Evolutionary conservation across 495 filamentous ascomycete genomes (phyloP), one percentile per base, ranked within the genome.

Genomic region (Aspergillus incahuasiensis): DNA sequence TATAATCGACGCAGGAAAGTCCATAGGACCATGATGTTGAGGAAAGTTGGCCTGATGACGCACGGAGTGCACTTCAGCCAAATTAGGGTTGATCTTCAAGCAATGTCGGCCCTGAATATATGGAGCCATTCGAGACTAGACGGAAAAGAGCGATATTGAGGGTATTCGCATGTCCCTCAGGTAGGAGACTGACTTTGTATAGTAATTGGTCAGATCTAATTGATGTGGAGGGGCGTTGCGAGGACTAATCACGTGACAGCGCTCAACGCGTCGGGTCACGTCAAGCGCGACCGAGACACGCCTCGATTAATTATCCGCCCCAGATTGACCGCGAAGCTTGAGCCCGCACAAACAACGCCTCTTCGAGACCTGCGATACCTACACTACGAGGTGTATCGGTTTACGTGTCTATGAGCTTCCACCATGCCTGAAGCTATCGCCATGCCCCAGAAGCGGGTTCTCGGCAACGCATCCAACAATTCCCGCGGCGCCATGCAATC

Each of bases 401-500:
- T 32, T 32, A 13, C 12, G n/a, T 6, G 12, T 51, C 19, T 55
- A 62, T 64, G 58, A 61, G 32, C 52, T 24, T 35, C 34, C 53
- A 69, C 30, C 39, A 85, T 84, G 82, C 66, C 78, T 55, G 76
- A 79, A 67, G 77, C 79, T 28, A 66, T 73, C 8, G 48, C 72
- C 24, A 74, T 68, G 60, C 67, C 79, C 54, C 77, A 73, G 55
- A 87, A 88, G 71, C 79, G 82, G 57, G 79, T 80, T 47, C 70
- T 88, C 56, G 74, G 69, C 47, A 83, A 88, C 59, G 73, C 80
- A 32, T 82, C 77, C 45, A 81, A 74, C 50, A 79, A 77, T 49
- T 63, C 75, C 20, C 71, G 68, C 57, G 80, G 80, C 56, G 61
- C 68, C 51, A 45, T 68, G 53, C 62, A 73, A 0, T 80, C 83